These are phyloP conservation scores for Thraustochytrium striatum DNA, from an alignment of 352 stramenopile species.

Conservation along the genomic window DNA sequence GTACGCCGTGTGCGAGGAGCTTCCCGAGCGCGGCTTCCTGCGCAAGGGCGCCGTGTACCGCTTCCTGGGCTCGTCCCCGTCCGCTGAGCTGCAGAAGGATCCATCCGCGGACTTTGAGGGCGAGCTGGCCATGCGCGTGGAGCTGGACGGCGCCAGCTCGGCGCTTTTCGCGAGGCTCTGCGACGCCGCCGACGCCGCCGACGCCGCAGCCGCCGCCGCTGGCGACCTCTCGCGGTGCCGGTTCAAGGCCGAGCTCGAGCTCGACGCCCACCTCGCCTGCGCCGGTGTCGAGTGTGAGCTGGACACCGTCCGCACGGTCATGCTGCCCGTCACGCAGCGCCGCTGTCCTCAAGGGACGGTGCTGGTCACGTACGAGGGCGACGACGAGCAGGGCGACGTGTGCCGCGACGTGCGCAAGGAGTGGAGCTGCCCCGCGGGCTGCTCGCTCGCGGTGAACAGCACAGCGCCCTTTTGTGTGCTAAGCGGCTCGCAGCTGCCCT, in stretches of 20 bases:
- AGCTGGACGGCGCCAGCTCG: constrained; percentile 49
- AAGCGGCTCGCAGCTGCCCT: neutral
- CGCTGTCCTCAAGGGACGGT: neutral
- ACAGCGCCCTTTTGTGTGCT: no score
- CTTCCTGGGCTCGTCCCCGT: constrained; percentile 48
- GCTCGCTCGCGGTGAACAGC: neutral
- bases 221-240: constrained; percentile 48
- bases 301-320: constrained; percentile 59
- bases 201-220: no score
- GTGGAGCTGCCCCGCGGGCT: neutral
- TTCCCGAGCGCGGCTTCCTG: constrained; percentile 59
- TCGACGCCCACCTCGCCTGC: constrained; percentile 54
- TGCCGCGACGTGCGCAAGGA: neutral
- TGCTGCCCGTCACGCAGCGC: constrained; percentile 52
- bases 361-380: neutral
- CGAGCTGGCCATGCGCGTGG: constrained; percentile 51
- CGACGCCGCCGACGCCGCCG: constrained; percentile 29
- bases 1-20: constrained; percentile 62
- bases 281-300: constrained; percentile 55
- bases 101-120: neutral
- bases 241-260: constrained; percentile 53
- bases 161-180: constrained; percentile 56
- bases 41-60: constrained; percentile 57
- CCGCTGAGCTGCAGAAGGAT: constrained; percentile 23
- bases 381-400: neutral